Evolutionary conservation across 148 eudicot species (phyloP).

Genomic region (Rhododendron mucronatum): DNA sequence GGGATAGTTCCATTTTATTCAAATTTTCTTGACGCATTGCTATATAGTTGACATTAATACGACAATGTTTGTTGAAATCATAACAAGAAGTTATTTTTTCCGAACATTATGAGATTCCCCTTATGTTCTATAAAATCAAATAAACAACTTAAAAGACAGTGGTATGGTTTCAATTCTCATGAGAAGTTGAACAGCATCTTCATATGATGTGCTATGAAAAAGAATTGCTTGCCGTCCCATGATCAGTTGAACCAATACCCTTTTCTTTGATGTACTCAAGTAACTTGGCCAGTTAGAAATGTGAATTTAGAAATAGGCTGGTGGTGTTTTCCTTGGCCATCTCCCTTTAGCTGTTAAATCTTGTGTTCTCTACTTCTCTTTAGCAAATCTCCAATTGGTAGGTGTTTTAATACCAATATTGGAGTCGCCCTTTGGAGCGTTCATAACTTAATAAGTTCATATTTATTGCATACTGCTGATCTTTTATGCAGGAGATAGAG

Average conservation of each 20-base stretch:
- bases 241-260: neutral
- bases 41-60: neutral
- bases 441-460: too few species aligned
- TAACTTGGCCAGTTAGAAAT: too few species aligned
- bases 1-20: slow-evolving; percentile 3
- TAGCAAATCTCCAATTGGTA: too few species aligned
- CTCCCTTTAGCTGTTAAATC: too few species aligned
- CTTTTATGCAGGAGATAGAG: neutral
- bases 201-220: neutral
- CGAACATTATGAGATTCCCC: neutral
- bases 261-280: neutral
- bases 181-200: neutral
- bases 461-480: neutral
- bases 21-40: neutral
- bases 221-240: neutral
- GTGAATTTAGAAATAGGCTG: too few species aligned
- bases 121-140: neutral
- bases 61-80: neutral
- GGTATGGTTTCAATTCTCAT: neutral
- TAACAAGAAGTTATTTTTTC: neutral
- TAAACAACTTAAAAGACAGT: neutral
- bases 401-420: too few species aligned
- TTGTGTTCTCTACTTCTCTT: too few species aligned
- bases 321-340: too few species aligned
- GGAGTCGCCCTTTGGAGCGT: too few species aligned